Conservation (phyloP, 1,284 basidiomycete species). For the Cryptococcus floricola region DNA sequence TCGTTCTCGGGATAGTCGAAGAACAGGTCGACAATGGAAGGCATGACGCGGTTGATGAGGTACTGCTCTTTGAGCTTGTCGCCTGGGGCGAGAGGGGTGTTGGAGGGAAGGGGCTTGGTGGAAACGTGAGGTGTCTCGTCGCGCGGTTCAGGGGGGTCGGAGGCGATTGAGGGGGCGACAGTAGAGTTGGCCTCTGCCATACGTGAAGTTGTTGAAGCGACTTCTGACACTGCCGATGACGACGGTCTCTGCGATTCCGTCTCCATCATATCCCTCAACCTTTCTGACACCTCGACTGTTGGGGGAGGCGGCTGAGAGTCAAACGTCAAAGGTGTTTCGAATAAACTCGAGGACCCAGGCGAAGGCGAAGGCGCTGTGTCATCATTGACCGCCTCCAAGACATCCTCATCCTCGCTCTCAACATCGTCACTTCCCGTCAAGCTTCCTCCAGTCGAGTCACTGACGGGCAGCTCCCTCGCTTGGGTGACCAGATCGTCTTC, state of each 20-base stretch:
- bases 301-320: conserved; percentile 25
- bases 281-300: conserved; percentile 35
- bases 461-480: conserved; percentile 68
- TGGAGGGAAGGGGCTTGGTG: neutral
- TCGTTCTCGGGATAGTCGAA: conserved; percentile 98
- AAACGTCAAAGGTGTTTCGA: conserved; percentile 1
- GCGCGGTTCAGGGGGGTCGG: conserved; percentile 10
- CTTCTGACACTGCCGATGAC: conserved; percentile 18
- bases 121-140: neutral
- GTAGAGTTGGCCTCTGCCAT: conserved; percentile 29
- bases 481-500: conserved; percentile 57
- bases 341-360: conserved; percentile 11
- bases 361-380: conserved; percentile 26
- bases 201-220: conserved; percentile 17
- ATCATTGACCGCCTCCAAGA: conserved; percentile 65
- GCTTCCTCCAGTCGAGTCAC: conserved; percentile 47
- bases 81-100: conserved; percentile 51
- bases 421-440: conserved; percentile 65
- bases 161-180: conserved; percentile 25
- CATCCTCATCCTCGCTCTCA: conserved; percentile 61
- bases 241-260: conserved; percentile 15
- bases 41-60: conserved; percentile 65
- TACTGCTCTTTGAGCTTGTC: conserved; percentile 74
- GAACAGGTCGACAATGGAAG: conserved; percentile 79
- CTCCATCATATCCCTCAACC: conserved; percentile 38